These are phyloP conservation scores for Diaporthe caulivora DNA, from an alignment of 2,329 filamentous ascomycete genomes.

Conservation along the genomic window DNA sequence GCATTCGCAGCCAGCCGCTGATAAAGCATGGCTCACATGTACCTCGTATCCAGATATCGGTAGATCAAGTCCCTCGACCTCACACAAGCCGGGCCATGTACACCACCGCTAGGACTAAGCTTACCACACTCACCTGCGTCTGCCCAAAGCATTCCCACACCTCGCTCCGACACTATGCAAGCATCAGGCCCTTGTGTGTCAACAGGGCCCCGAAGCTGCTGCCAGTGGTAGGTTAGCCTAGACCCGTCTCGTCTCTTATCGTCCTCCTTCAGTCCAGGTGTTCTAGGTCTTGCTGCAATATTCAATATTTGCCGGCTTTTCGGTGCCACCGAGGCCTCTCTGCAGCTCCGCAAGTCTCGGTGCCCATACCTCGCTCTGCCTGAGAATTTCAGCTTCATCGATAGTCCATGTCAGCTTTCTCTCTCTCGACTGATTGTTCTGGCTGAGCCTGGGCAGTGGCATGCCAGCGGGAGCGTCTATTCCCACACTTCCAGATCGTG, in stretches of 20 bases:
- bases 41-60: constrained; percentile 31
- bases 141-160: constrained; percentile 17
- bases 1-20: neutral
- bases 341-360: neutral
- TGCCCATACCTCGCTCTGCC: constrained; percentile 5
- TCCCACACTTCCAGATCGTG: neutral
- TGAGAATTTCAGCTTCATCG: constrained; percentile 16
- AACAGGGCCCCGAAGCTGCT: neutral
- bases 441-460: neutral
- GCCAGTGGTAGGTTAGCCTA: constrained; percentile 14
- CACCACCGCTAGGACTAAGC: constrained; percentile 1
- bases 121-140: constrained; percentile 24
- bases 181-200: constrained; percentile 15
- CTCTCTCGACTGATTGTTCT: neutral
- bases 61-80: constrained; percentile 11
- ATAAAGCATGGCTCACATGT: constrained; percentile 17
- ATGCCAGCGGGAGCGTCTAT: constrained; percentile 18
- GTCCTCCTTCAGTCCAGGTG: constrained; percentile 6
- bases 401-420: constrained; percentile 17
- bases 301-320: constrained; percentile 12
- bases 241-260: neutral
- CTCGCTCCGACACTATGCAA: constrained; percentile 22
- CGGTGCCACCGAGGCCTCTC: constrained; percentile 22
- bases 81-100: neutral
- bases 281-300: constrained; percentile 21